phyloP scores from a whole-genome alignment of 129 eudicot species.

The Sambucus nigra region DNA sequence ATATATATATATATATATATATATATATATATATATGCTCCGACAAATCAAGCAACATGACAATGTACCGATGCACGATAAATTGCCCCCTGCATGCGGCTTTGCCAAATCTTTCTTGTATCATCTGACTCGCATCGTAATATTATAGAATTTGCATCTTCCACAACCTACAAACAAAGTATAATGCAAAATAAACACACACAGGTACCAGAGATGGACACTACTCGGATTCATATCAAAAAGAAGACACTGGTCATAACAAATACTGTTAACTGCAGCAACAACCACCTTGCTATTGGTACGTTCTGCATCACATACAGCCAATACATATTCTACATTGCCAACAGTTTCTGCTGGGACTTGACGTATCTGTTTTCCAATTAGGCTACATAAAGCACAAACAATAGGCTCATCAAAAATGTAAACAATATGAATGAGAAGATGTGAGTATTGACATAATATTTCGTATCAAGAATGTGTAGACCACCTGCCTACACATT shows the following conservation, averaged over 20 bases:
- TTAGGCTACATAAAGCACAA: slow-evolving; percentile 46
- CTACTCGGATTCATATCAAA: not conserved
- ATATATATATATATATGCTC: slow-evolving; percentile 3
- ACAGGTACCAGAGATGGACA: not conserved
- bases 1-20: too few species aligned
- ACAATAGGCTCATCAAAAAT: slow-evolving; percentile 10
- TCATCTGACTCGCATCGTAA: slow-evolving; percentile 70
- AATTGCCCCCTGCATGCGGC: slow-evolving; percentile 76
- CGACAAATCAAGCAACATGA: slow-evolving; percentile 1
- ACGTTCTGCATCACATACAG: slow-evolving; percentile 58
- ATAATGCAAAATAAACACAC: slow-evolving; percentile 6
- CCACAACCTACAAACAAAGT: slow-evolving; percentile 47
- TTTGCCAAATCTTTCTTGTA: slow-evolving; percentile 67
- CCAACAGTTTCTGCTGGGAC: slow-evolving; percentile 67
- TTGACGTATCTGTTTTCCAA: slow-evolving; percentile 72
- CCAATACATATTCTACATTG: slow-evolving; percentile 66
- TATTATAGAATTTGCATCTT: slow-evolving; percentile 68
- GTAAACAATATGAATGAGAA: not conserved
- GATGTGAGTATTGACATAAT: not conserved
- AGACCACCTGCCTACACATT: not conserved
- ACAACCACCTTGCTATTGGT: slow-evolving; percentile 42
- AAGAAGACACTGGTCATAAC: not conserved
- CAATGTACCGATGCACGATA: slow-evolving; percentile 84
- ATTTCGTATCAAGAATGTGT: not conserved
- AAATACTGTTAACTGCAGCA: not conserved